These are phyloP conservation scores for Fraxinus dipetala DNA, from an alignment of 305 asterid genomes.

Conservation along the genomic window DNA sequence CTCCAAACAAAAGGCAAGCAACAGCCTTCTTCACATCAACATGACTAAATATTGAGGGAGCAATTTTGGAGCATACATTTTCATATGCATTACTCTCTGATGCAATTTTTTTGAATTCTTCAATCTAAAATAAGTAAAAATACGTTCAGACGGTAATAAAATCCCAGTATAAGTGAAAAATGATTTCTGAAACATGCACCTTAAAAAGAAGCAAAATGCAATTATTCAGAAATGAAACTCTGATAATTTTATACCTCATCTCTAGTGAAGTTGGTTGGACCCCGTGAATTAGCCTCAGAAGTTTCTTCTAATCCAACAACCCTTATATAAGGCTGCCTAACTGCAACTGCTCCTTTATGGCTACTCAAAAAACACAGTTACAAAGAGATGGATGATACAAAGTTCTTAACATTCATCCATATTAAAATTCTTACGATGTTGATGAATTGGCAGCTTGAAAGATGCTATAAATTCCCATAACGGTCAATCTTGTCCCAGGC, in stretches of 20 bases:
- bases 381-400: slow-evolving; percentile 1
- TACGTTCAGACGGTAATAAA: background rate
- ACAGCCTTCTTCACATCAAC: slow-evolving; percentile 87
- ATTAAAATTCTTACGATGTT: slow-evolving; percentile 52
- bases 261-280: slow-evolving; percentile 68
- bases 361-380: slow-evolving; percentile 43
- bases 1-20: slow-evolving; percentile 96
- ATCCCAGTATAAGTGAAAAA: background rate
- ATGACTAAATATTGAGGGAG: slow-evolving; percentile 95
- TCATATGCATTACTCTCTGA: slow-evolving; percentile 66
- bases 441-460: slow-evolving; percentile 89
- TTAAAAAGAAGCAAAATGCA: background rate
- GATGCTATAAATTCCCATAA: slow-evolving; percentile 91
- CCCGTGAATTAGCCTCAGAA: slow-evolving; percentile 68
- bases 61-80: slow-evolving; percentile 61
- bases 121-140: slow-evolving; percentile 35
- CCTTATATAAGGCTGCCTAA: slow-evolving; percentile 89
- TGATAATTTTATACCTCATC: slow-evolving; percentile 59
- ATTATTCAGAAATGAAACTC: background rate
- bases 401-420: slow-evolving; percentile 9
- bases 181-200: background rate
- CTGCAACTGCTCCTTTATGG: slow-evolving; percentile 92
- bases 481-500: slow-evolving; percentile 91
- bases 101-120: slow-evolving; percentile 86
- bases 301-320: slow-evolving; percentile 89